These are phyloP conservation scores for Neonectria hederae DNA, from an alignment of 2,329 filamentous ascomycete genomes.

Conservation along the genomic window DNA sequence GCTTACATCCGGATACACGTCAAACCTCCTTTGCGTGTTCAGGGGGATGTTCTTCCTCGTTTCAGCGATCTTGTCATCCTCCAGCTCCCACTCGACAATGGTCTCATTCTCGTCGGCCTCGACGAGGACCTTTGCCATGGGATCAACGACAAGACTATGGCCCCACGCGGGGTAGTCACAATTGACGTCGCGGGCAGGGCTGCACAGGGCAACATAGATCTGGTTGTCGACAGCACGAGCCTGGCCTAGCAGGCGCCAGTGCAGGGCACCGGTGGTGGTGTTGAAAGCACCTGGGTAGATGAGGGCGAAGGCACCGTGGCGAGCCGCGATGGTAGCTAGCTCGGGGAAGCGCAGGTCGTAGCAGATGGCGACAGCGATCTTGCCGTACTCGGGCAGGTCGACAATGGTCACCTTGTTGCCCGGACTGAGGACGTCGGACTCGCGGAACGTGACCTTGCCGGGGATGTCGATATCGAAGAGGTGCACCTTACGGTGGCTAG, in stretches of 20 bases:
- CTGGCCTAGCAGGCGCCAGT: conserved; percentile 86
- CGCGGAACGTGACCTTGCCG: conserved; percentile 89
- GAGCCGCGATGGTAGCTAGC: conserved; percentile 86
- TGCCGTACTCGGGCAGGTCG: conserved; percentile 88
- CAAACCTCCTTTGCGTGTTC: conserved; percentile 85
- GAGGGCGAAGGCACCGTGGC: conserved; percentile 86
- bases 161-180: conserved; percentile 91
- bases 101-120: conserved; percentile 83
- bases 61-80: conserved; percentile 74
- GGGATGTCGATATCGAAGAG: conserved; percentile 98
- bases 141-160: conserved; percentile 88
- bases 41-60: conserved; percentile 86
- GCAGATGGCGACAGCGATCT: conserved; percentile 90
- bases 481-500: conserved; percentile 91
- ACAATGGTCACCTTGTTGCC: conserved; percentile 88
- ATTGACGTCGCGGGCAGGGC: conserved; percentile 81
- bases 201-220: conserved; percentile 91
- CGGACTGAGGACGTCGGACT: conserved; percentile 87
- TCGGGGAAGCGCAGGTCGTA: conserved; percentile 98
- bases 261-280: conserved; percentile 87
- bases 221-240: conserved; percentile 94
- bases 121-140: conserved; percentile 82
- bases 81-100: conserved; percentile 78
- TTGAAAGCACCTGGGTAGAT: conserved; percentile 99
- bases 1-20: conserved; percentile 93